Evolutionary conservation across 2,329 filamentous ascomycete genomes (phyloP), one percentile per base, ranked within the genome.

Genomic region (Fusarium pininemorale): DNA sequence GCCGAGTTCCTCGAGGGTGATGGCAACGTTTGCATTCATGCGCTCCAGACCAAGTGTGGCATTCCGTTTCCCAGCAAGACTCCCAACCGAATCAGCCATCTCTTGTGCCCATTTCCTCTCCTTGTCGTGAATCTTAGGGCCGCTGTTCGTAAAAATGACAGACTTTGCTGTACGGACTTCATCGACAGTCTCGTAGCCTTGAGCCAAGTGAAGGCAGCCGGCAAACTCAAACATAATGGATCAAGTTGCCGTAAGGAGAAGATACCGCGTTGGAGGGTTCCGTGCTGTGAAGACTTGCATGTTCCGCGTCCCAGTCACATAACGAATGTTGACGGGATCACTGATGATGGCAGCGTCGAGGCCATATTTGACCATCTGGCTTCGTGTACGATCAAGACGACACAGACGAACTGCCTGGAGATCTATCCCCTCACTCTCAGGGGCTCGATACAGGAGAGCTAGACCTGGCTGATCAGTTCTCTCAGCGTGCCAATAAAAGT

Each of bases 371-470:
- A 39, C 35, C 35, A 53, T 41, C 24, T 41, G 57, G 35, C 15
- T 41, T 53, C 26, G 26, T 38, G 38, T 53, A 24, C 24, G 57
- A 26, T 32, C 32, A 13, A 53, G 26, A 20, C 22, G 55, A 26
- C 53, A 41, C 24, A 48, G 24, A 24, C 51, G 39, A 22, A 58
- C 60, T 54, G 24, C n/a, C 30, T 54, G 58, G 37, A 64, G 45
- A 37, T 67, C 35, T 11, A 67, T 67, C 30, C 60, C 64, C n/a
- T 64, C 53, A n/a, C 35, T 67, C 30, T 58, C 39, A 39, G 60
- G 53, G 42, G 53, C 60, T 48, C 64, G 32, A 39, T 64, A 39
- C 12, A 67, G 16, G 22, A 67, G 60, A 20, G 38, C 26, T 10
- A 64, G 26, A 28, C 26, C 53, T 14, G 44, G 35, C 16, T 54